Evolutionary conservation across 192 early-diverging fungal genomes (phyloP).

Genomic region (Coemansia sp.): DNA sequence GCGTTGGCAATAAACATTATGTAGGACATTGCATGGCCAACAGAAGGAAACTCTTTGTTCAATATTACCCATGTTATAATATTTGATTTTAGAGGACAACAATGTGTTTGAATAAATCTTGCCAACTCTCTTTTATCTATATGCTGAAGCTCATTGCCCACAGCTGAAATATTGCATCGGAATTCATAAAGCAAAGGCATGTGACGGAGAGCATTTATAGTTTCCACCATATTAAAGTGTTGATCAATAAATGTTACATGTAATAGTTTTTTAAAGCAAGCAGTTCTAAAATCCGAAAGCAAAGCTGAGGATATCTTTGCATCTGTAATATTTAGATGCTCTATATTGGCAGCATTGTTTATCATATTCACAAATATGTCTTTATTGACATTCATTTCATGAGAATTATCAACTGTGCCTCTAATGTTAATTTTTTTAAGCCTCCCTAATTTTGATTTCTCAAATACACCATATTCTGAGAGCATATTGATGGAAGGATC

Average conservation of each 20-base stretch:
- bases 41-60: not conserved
- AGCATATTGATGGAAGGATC: not conserved
- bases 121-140: not conserved
- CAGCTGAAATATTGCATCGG: not conserved
- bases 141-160: not conserved
- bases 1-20: not conserved
- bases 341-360: too few relatives aligned
- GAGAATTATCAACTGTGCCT: too few relatives aligned
- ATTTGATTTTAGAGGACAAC: not conserved
- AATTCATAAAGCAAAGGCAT: not conserved
- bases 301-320: not conserved
- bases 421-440: too few relatives aligned
- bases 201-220: too few relatives aligned
- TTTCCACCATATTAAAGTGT: too few relatives aligned
- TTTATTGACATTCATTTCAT: too few relatives aligned
- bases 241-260: too few relatives aligned
- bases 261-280: too few relatives aligned
- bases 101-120: not conserved
- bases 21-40: not conserved
- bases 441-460: too few relatives aligned
- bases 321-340: too few relatives aligned
- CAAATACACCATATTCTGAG: not conserved
- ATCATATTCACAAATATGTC: too few relatives aligned
- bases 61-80: not conserved
- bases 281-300: not conserved